A percentile compares a stretch with the other conserved stretches of the same genome.
phyloP scores from a whole-genome alignment of 164 flowering plant species.

The Vitis rupestris region DNA sequence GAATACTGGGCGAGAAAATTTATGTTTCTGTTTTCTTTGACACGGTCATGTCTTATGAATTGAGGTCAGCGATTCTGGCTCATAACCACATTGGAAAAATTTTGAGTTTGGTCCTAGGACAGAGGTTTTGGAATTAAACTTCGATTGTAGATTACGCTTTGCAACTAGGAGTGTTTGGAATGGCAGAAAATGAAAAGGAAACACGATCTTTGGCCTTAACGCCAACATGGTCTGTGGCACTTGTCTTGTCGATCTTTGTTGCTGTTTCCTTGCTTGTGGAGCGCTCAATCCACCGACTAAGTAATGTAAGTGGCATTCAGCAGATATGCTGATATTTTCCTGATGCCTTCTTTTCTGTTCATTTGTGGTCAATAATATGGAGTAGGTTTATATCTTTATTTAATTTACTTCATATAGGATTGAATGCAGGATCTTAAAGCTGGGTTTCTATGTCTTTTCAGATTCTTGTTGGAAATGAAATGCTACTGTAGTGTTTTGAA shows the following conservation, averaged over 20 bases:
- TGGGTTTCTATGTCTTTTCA: too few relatives aligned
- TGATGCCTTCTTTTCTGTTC: not conserved
- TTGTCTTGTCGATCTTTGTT: slow-evolving; percentile 85
- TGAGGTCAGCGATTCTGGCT: not conserved
- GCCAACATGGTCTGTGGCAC: slow-evolving; percentile 98
- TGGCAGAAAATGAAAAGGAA: slow-evolving; percentile 48
- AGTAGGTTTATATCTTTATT: too few relatives aligned
- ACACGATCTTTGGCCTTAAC: slow-evolving; percentile 85
- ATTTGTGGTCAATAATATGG: too few relatives aligned
- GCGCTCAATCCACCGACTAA: slow-evolving; percentile 83
- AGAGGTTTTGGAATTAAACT: not conserved
- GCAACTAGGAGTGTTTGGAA: slow-evolving; percentile 10
- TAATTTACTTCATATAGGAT: too few relatives aligned
- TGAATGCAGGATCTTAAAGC: too few relatives aligned
- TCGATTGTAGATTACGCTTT: not conserved
- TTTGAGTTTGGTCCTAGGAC: not conserved
- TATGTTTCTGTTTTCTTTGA: too few relatives aligned
- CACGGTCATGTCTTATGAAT: not conserved
- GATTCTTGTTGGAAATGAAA: too few relatives aligned
- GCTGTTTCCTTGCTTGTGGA: slow-evolving; percentile 90
- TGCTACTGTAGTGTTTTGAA: too few relatives aligned
- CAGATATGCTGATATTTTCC: not conserved
- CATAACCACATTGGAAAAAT: not conserved
- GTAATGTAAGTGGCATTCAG: slow-evolving; percentile 61
- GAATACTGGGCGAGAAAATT: too few relatives aligned